A percentile compares a stretch with the other conserved stretches of the same genome.
phyloP scores from a whole-genome alignment of 2,329 filamentous ascomycete genomes.

The Ceratocystiopsis sp. region DNA sequence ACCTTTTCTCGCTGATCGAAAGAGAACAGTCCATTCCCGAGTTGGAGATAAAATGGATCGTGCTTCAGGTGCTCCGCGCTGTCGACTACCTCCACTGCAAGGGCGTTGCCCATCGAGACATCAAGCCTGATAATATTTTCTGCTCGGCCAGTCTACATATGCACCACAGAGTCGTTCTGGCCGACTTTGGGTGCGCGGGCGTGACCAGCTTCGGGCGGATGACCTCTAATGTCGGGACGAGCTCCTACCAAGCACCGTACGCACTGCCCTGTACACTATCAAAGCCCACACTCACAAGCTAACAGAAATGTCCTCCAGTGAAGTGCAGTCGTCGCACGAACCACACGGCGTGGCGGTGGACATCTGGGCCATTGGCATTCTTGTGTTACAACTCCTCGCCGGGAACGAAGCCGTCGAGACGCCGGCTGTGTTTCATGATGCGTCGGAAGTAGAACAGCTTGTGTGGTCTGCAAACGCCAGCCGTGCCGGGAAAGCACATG shows the following conservation, averaged over 20 bases:
- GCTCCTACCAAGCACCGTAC: conserved; percentile 32
- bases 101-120: conserved; percentile 32
- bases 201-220: conserved; percentile 24
- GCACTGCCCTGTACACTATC: conserved; percentile 10
- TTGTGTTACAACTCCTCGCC: conserved; percentile 19
- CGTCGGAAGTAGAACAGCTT: conserved; percentile 3
- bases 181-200: conserved; percentile 34
- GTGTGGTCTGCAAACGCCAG: conserved; percentile 4
- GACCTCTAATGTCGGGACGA: conserved; percentile 27
- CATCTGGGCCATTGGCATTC: conserved; percentile 35
- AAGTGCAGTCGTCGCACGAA: conserved; percentile 4
- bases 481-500: background rate
- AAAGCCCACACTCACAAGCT: background rate
- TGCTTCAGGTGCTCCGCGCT: conserved; percentile 29
- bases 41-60: conserved; percentile 26
- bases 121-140: conserved; percentile 38
- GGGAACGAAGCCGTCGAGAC: conserved; percentile 10
- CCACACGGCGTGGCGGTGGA: conserved; percentile 25
- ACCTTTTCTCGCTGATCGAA: conserved; percentile 31
- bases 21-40: conserved; percentile 21
- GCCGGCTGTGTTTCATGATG: conserved; percentile 8
- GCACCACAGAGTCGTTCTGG: conserved; percentile 29
- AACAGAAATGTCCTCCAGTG: no score
- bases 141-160: conserved; percentile 27
- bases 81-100: conserved; percentile 31